Evolutionary conservation across 331 rosid genomes (phyloP).

Genomic region (Acacia pycnantha): DNA sequence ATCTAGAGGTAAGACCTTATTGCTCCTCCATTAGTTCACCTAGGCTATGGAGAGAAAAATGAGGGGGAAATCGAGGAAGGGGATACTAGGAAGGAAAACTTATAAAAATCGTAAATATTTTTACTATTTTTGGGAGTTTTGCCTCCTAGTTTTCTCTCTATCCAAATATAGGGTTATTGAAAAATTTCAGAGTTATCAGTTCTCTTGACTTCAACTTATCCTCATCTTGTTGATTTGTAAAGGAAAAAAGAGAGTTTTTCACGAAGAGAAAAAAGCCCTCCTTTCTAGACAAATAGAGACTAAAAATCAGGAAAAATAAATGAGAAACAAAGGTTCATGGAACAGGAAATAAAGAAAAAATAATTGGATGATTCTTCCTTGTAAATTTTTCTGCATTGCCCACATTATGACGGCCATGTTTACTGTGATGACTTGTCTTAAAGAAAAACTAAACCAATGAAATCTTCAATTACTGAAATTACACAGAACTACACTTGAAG

Average conservation of each 20-base stretch:
- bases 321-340: background rate
- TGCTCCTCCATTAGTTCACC: conserved; percentile 2
- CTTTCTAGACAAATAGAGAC: background rate
- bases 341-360: background rate
- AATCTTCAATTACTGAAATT: background rate
- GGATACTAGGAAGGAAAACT: no score
- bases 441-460: background rate
- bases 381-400: background rate
- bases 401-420: conserved; percentile 1
- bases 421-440: background rate
- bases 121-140: no score
- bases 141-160: no score
- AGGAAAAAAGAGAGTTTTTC: background rate
- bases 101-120: no score
- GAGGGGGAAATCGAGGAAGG: no score
- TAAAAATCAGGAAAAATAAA: background rate
- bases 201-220: background rate
- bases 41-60: no score
- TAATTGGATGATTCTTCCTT: background rate
- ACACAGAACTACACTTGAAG: conserved; percentile 7
- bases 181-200: background rate
- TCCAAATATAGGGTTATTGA: background rate
- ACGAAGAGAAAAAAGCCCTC: background rate
- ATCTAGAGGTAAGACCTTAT: background rate
- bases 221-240: background rate